Base-by-base conservation (phyloP, 2,329 filamentous ascomycete genomes). In the Ophiocordyceps polyrhachis-furcata region DNA sequence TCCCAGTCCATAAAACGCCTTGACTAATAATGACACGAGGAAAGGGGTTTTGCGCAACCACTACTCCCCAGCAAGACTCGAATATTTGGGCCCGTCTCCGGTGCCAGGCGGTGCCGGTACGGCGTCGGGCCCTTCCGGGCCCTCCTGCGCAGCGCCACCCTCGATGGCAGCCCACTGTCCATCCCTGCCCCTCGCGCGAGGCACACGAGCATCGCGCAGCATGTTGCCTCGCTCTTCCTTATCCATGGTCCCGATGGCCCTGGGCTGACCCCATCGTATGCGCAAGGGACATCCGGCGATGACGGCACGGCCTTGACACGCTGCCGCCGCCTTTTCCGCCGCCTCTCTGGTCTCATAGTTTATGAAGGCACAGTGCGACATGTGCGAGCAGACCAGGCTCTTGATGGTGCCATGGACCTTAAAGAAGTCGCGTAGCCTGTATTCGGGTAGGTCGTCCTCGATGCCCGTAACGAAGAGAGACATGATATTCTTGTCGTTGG, bases 331-430 rank as follows among this genome's bases (percentile, higher is more conserved):
- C 47, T 74, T 79, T 63, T 98, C 91, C 0, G 93, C 91, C 1
- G 75, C 81, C 49, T 85, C 78, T 46, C 91, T 75, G 3, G 81
- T 84, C 53, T 87, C 79, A 59, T 86, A 98, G 64, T 98, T 98
- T 64, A 98, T 71, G 58, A 96, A 98, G 1, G 91, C 91, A 60
- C 88, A 96, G 58, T 96, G 91, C 15, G 89, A 89, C 67, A 93
- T 87, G 65, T 98, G 91, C 7, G 88, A 95, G 62, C 91, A 96
- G 35, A 98, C 81, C 15, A 98, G 67, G 23, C 87, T 95, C 55
- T 91, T 84, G 48, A 98, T 80, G 56, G 89, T 85, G 50, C 91
- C 91, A 55, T 88, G 87, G 17, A 76, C 74, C 48, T 85, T 78
- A 67, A 98, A 98, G 62, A 93, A 91, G 2, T 86, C 81, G 42